Conservation (phyloP, 805 yeast species). For the Phaffomyces antillensis region DNA sequence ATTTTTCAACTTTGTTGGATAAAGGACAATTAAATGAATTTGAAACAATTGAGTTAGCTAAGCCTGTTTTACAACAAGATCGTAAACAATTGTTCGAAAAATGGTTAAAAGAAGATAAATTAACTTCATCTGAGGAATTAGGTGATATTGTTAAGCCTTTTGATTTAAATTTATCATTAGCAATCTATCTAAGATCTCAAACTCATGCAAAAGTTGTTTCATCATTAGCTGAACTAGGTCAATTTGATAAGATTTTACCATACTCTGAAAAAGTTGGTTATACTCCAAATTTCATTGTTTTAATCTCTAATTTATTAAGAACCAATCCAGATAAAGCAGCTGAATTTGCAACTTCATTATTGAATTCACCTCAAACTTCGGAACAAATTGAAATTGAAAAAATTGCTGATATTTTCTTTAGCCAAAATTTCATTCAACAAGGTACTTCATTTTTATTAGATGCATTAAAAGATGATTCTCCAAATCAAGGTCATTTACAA, state of each 20-base stretch:
- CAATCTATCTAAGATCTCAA: conserved; percentile 80
- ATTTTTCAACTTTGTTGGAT: conserved; percentile 85
- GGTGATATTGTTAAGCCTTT: conserved; percentile 93
- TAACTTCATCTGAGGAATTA: conserved; percentile 91
- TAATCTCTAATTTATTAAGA: conserved; percentile 86
- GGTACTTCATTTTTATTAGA: conserved; percentile 96
- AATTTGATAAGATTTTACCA: conserved; percentile 92
- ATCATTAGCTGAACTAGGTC: conserved; percentile 89
- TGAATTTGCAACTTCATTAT: conserved; percentile 87
- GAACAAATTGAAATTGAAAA: conserved; percentile 69
- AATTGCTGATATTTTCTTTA: conserved; percentile 87
- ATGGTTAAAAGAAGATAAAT: conserved; percentile 92
- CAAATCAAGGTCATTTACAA: conserved; percentile 93
- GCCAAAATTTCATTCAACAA: conserved; percentile 92
- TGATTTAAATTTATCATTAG: conserved; percentile 80
- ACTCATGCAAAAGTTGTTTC: conserved; percentile 86
- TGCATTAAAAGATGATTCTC: conserved; percentile 88
- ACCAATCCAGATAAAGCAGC: conserved; percentile 97
- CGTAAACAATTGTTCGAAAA: conserved; percentile 90
- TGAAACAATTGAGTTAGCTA: conserved; percentile 91
- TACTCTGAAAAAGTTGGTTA: conserved; percentile 85
- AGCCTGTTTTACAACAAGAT: conserved; percentile 92
- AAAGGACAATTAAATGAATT: conserved; percentile 87
- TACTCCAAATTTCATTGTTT: conserved; percentile 82
- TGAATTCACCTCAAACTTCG: conserved; percentile 54